A percentile compares a stretch with the other conserved stretches of the same genome.
Conservation (phyloP, 257 asterid genomes). For the Agastache rugosa region DNA sequence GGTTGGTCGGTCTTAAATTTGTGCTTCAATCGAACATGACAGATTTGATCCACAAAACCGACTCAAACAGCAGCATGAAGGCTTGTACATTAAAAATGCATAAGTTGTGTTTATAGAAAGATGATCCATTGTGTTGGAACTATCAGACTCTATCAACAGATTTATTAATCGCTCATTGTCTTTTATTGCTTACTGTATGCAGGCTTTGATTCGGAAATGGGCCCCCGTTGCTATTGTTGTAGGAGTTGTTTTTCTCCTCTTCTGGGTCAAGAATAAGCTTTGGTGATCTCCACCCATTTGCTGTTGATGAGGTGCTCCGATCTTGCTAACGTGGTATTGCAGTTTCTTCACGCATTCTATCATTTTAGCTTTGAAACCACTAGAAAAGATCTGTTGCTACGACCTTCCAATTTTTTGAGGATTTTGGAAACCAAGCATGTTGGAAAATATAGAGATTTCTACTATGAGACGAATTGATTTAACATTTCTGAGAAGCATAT, state of each 20-base stretch:
- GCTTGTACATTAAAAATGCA: neutral
- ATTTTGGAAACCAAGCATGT: slow-evolving; percentile 18
- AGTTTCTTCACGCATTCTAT: slow-evolving; percentile 4
- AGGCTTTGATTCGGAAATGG: slow-evolving; percentile 96
- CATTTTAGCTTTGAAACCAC: slow-evolving; percentile 21
- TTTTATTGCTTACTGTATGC: neutral
- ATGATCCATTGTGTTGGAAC: slow-evolving; percentile 8
- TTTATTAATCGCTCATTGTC: slow-evolving; percentile 26
- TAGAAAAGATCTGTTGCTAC: slow-evolving; percentile 20
- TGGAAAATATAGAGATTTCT: slow-evolving; percentile 26
- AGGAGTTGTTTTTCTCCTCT: slow-evolving; percentile 82
- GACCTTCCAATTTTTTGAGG: neutral
- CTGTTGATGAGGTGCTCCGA: slow-evolving; percentile 32
- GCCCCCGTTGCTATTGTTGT: slow-evolving; percentile 93
- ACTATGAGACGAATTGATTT: slow-evolving; percentile 29
- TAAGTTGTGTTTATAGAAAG: slow-evolving; percentile 5
- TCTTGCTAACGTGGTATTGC: slow-evolving; percentile 25
- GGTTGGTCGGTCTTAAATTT: neutral
- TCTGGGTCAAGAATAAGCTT: slow-evolving; percentile 80
- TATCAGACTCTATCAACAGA: neutral
- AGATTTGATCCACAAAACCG: neutral
- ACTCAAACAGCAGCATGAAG: neutral
- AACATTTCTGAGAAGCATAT: slow-evolving; percentile 10
- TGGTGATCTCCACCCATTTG: slow-evolving; percentile 64
- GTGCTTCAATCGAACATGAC: neutral